Evolutionary conservation across 805 yeast species (phyloP).

Genomic region (Saturnispora halmiae): DNA sequence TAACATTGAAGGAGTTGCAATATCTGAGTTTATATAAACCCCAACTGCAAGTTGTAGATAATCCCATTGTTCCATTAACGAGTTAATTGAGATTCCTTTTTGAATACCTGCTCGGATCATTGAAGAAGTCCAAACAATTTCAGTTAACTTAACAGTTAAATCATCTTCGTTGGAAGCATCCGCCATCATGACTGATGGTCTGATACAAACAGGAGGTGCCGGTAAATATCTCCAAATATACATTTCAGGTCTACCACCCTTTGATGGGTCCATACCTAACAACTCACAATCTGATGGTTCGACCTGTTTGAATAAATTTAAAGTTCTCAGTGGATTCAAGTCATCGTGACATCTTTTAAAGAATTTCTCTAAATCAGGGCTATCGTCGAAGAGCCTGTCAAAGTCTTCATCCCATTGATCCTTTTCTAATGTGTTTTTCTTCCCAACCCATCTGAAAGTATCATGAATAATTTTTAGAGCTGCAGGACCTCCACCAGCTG

Average conservation of each 20-base stretch:
- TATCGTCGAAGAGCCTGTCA: conserved; percentile 58
- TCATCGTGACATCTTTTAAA: conserved; percentile 86
- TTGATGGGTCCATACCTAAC: conserved; percentile 78
- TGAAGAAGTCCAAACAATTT: conserved; percentile 94
- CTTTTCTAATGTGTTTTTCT: conserved; percentile 78
- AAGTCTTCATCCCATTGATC: conserved; percentile 81
- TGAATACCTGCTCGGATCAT: conserved; percentile 90
- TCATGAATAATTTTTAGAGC: conserved; percentile 93
- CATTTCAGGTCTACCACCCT: conserved; percentile 91
- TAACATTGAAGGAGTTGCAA: conserved; percentile 69
- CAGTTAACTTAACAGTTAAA: conserved; percentile 89
- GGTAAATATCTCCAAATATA: conserved; percentile 96
- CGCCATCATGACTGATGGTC: conserved; percentile 94
- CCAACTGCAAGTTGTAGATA: conserved; percentile 92
- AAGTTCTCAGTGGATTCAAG: conserved; percentile 82
- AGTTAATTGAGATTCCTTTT: conserved; percentile 86
- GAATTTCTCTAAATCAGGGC: conserved; percentile 84
- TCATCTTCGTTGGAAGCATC: conserved; percentile 94
- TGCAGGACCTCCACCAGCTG: conserved; percentile 84
- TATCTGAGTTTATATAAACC: conserved; percentile 93
- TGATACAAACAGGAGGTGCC: conserved; percentile 97
- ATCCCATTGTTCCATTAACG: conserved; percentile 99
- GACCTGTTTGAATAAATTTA: conserved; percentile 79
- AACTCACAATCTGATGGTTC: conserved; percentile 84
- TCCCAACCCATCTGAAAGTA: conserved; percentile 91